Evolutionary conservation across 1,284 basidiomycete species (phyloP), one percentile per base, ranked within the genome.

Genomic region (Melampsora larici-populina): DNA sequence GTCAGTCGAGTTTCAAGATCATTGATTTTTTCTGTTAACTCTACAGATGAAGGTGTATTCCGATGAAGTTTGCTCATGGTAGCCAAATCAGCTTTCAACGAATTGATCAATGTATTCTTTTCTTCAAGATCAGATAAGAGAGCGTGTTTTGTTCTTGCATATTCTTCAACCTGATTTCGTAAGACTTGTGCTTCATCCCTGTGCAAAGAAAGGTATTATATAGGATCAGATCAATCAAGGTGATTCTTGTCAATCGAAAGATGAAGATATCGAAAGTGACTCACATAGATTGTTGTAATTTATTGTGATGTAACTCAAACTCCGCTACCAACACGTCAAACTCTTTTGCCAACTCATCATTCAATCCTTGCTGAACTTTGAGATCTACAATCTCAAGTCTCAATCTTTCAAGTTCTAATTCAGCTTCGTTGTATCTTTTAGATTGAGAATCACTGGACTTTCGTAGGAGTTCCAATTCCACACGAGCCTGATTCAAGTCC

Each of bases 31-130:
- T 60, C 70, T 18, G 70, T 33, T 15, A 60, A 6, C 24, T 58
- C 55, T 7, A 18, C 33, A 9, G 70, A 71, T 18, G 70, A 71
- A 36, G 36, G 36, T 7, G 40, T 51, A 36, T 60, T 7, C 1
- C 55, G 51, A 62, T 71, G 70, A 24, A 62, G 48, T 60, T 71
- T 71, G n/a, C 70, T 71, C 24, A 71, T 43, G 6, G 70, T 71
- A 31, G 70, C 70, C 17, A 71, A 60, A 43, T 71, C 70, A 11
- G 70, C 70, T 46, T 71, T 71, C 24, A 71, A 62, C 26, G 18
- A 26, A 55, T 62, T 55, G 36, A 71, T 62, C 70, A 71, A 60
- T 18, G 29, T 6, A 46, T 71, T 40, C 49, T 71, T 71, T 18
- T 71, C 70, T 58, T 62, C n/a, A 5, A 62, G 26, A 26, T 71